Base-by-base conservation (phyloP, 805 yeast species). In the Zygoascus flipseniorum region DNA sequence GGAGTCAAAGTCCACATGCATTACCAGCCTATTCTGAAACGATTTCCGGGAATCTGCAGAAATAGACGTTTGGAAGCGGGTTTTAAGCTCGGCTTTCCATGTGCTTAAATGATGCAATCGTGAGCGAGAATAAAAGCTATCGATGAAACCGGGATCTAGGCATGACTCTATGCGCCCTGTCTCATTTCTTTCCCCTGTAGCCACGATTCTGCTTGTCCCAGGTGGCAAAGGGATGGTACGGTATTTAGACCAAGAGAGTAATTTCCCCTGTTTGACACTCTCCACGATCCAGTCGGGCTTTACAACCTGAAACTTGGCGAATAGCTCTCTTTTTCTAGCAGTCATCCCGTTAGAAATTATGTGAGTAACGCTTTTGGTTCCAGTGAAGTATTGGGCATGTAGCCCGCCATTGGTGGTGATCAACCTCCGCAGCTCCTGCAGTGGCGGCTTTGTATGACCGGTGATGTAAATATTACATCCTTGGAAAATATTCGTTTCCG, bases 1-100 rank as follows among this genome's bases (percentile, higher is more conserved):
- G 58, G 96, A 89, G 66, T 92, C 99, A 67, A 89, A 92, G 66
- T 92, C 99, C 35, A 92, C 76, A 66, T 92, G 97, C 52, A 90
- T 65, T 9, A 90, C 78, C 32, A 20, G 45, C 13, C 47, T n/a
- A 32, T 31, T 41, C 16, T 32, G 42, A 11, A 28, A 32, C 39
- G 44, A 48, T n/a, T 18, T 19, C 39, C 41, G 16, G 16, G 26
- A 31, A 62, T 0, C 79, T 59, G 46, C 43, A 46, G 48, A 16
- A 43, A 23, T 13, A 85, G 80, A 48, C 68, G 68, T 2, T 73
- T 85, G 72, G 62, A 85, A 87, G 31, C 78, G 77, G 1, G 79
- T 72, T 48, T 87, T 73, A 23, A 93, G 69, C 42, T 83, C 86
- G 0, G 89, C 77, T 63, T 89, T 92, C 93, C 96, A 88, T 2